Evolutionary conservation across 345 rosid species (phyloP).

Genomic region (Euphorbia pulcherrima): DNA sequence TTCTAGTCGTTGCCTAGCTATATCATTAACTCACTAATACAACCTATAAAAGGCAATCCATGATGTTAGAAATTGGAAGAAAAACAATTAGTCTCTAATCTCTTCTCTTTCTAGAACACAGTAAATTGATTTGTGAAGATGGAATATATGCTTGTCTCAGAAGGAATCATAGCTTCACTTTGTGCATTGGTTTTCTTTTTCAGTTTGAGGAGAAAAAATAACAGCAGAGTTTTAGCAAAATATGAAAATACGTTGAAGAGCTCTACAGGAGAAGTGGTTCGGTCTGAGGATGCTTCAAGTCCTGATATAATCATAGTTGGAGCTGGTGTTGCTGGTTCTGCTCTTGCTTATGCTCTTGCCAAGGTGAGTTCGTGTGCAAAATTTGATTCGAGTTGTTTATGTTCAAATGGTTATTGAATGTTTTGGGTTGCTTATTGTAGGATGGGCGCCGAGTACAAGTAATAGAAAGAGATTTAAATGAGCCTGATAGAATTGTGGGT

Average conservation of each 20-base stretch:
- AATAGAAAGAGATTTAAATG: conserved; percentile 12
- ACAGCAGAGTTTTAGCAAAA: neutral
- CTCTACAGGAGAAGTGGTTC: neutral
- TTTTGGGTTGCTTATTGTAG: neutral
- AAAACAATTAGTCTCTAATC: neutral
- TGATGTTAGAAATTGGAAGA: neutral
- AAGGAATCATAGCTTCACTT: neutral
- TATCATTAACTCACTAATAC: neutral
- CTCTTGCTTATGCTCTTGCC: conserved; percentile 9
- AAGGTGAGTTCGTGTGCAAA: neutral
- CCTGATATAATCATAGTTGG: conserved; percentile 9
- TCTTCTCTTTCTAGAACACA: neutral
- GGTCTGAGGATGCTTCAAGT: neutral
- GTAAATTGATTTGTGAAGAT: neutral
- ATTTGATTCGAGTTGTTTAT: neutral
- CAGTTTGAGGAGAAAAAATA: neutral
- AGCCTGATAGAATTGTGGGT: conserved; percentile 20
- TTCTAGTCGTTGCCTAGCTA: neutral
- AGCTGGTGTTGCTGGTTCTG: conserved; percentile 8
- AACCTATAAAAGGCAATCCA: neutral
- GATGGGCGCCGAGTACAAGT: conserved; percentile 1
- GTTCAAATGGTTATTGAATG: neutral
- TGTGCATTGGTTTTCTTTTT: neutral
- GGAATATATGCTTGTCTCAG: conserved; percentile 5
- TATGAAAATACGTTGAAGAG: neutral